Evolutionary conservation across 768 basidiomycete species (phyloP).

Genomic region (Lactifluus piperatus): DNA sequence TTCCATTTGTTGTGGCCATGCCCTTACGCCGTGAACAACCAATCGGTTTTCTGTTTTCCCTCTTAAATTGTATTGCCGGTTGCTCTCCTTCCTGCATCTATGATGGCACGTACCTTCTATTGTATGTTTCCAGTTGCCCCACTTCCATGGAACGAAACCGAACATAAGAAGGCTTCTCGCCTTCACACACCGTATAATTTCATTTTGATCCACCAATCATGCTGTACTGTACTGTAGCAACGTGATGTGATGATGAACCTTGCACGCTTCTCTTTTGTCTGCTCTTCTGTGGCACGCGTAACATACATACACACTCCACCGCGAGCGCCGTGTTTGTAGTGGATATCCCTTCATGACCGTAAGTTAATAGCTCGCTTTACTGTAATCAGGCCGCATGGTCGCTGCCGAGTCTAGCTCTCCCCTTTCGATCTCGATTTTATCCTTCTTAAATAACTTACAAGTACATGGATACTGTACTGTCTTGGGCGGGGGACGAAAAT

Average conservation of each 20-base stretch:
- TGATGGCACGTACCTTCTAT: neutral
- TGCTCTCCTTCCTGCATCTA: neutral
- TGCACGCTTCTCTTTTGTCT: slow-evolving; percentile 5
- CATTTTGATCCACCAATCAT: neutral
- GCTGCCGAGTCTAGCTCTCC: too few species aligned
- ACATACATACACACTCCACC: neutral
- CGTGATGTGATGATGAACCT: neutral
- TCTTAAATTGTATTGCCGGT: neutral
- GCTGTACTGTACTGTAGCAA: neutral
- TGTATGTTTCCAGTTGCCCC: neutral
- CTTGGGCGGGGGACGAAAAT: too few species aligned
- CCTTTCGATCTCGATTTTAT: too few species aligned
- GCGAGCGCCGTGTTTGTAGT: too few species aligned
- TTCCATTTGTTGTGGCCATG: neutral
- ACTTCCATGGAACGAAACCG: neutral
- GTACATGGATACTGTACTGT: too few species aligned
- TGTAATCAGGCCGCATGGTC: too few species aligned
- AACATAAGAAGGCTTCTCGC: neutral
- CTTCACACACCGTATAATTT: neutral
- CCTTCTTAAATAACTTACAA: too few species aligned
- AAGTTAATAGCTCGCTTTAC: too few species aligned
- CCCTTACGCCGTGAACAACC: neutral
- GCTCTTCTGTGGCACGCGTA: neutral
- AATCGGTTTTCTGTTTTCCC: neutral
- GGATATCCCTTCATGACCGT: too few species aligned